Base-by-base conservation (phyloP, 2,329 filamentous ascomycete species). In the Colletotrichum scovillei region DNA sequence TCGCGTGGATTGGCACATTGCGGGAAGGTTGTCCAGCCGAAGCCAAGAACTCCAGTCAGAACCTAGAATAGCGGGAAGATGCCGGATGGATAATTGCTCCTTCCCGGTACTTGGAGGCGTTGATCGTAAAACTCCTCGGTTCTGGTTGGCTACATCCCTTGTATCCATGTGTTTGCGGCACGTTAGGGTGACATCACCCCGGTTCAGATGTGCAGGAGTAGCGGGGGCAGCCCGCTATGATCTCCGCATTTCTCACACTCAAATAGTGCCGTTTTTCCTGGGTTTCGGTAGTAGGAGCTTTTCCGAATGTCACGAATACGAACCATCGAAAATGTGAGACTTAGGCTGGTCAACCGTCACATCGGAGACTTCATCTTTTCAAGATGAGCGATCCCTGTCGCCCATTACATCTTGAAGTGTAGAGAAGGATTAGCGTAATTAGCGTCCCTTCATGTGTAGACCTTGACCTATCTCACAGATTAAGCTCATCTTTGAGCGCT, bases 31-130 rank as follows among this genome's bases (percentile, higher is more conserved):
- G n/a, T 38, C 38, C 9, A 26, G 16, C 28, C 62, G 19, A 30
- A 64, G 28, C 62, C 62, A 63, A 63, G 42, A 16, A 22, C 12
- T 30, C 32, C 62, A 53, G 62, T 64, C 62, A 64, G 28, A 64
- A 64, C 62, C 28, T 64, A 32, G 62, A n/a, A 57, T 12, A n/a
- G n/a, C 62, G 42, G 60, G 26, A 64, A 55, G 62, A 57, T 12
- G 22, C 22, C 55, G 26, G 14, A 26, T 26, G 55, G 14, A 16
- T 57, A 24, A 28, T 28, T 26, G 55, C 26, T 7, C 55, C 22
- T 57, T 57, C 22, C 22, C 22, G 28, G 57, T 11, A 8, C 57
- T 35, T 38, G 26, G 38, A 19, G 38, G 14, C 16, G 38, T 4
- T 42, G 16, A 42, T 42, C 38, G 14, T 16, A 7, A 19, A 19